Base-by-base conservation (phyloP, 2,329 filamentous ascomycete species). In the Zopfia rhizophila region DNA sequence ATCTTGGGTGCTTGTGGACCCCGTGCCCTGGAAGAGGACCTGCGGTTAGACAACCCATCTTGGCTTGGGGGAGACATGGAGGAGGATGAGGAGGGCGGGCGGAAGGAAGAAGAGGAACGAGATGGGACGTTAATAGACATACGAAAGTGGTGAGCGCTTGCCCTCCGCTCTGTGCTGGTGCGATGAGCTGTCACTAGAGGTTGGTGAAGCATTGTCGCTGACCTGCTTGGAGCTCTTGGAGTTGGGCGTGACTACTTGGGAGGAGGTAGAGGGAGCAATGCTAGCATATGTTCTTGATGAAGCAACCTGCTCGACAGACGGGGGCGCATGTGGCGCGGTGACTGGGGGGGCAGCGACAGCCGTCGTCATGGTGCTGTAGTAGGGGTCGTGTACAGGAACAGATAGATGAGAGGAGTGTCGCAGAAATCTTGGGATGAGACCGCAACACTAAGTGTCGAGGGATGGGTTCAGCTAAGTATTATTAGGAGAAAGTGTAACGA, bases 1-100 rank as follows among this genome's bases (percentile, higher is more conserved):
- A 97, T 95, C 75, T 90, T 92, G 28, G 90, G 89, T 48, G 80
- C 74, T 32, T 75, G 66, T 38, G 79, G 70, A 70, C 76, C 73
- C 69, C 81, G 78, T 74, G 79, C 75, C 79, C 80, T 72, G 79
- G 48, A 58, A 13, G 58, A 61, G 18, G 60, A 62, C 69, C 58
- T 79, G 79, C 65, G 56, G 63, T 67, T 65, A 67, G 59, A 65
- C 45, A 51, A 56, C 52, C 35, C 55, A 27, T 62, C 54, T 46
- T 36, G 46, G 41, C 33, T 32, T 45, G 21, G 59, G 58, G 60
- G 61, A 54, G 63, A 69, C 58, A 63, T 63, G 56, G 61, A 61
- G 22, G 53, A 55, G 38, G 61, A 61, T 38, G 53, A 58, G 42
- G 51, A 59, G 49, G 63, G 49, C 45, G 55, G 48, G 43, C 56